A percentile compares a stretch with the other conserved stretches of the same genome.
These are phyloP conservation scores for Fusarium camptoceras DNA, from an alignment of 2,329 filamentous ascomycete species.

Conservation along the genomic window DNA sequence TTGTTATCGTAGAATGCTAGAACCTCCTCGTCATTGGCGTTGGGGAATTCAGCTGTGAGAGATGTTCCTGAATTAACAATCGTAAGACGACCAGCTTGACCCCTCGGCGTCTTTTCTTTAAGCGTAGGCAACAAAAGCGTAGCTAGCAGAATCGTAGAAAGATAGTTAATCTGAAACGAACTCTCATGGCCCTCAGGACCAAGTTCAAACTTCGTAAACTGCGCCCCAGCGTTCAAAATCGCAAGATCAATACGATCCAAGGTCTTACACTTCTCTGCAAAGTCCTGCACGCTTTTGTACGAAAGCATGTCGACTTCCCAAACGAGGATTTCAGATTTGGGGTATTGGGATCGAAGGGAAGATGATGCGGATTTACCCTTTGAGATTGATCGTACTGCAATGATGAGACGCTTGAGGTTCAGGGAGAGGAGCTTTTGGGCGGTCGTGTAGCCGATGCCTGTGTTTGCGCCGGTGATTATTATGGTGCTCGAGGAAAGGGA, in stretches of 20 bases:
- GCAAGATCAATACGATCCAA: conserved; percentile 57
- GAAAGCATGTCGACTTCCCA: conserved; percentile 63
- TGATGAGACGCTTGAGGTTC: conserved; percentile 57
- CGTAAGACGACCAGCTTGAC: conserved; percentile 44
- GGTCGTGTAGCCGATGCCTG: conserved; percentile 61
- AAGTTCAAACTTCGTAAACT: conserved; percentile 37
- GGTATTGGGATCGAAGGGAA: conserved; percentile 28
- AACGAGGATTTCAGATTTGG: conserved; percentile 57
- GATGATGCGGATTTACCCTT: conserved; percentile 57
- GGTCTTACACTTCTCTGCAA: conserved; percentile 52
- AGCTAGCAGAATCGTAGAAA: conserved; percentile 52
- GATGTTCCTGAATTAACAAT: conserved; percentile 49
- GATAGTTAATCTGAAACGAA: conserved; percentile 56
- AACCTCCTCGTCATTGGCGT: conserved; percentile 37
- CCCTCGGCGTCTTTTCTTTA: conserved; percentile 42
- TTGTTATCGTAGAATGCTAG: conserved; percentile 50
- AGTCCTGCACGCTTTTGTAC: conserved; percentile 58
- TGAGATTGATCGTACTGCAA: conserved; percentile 58
- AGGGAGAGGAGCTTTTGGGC: conserved; percentile 55
- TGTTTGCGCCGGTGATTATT: conserved; percentile 63
- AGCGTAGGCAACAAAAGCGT: conserved; percentile 51
- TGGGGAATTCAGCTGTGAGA: conserved; percentile 40
- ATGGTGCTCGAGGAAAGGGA: conserved; percentile 51
- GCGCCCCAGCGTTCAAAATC: conserved; percentile 60
- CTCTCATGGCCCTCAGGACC: conserved; percentile 54